These are phyloP conservation scores for Pseudocercospora musae DNA, from an alignment of 2,329 filamentous ascomycete genomes.

Conservation along the genomic window DNA sequence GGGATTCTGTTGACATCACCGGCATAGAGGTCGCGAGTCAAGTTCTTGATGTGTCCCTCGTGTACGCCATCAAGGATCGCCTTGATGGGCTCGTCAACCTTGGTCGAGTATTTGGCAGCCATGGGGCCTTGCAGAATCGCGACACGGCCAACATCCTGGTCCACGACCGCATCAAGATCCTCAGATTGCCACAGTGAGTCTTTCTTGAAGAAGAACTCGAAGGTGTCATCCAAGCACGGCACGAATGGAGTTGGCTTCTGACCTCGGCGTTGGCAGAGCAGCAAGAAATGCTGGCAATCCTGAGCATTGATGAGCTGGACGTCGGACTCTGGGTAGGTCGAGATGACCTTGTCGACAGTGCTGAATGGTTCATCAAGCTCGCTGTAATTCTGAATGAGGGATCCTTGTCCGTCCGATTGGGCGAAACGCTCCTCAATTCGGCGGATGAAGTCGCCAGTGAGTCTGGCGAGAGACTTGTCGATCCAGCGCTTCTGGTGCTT, in stretches of 20 bases:
- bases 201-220: slow-evolving; percentile 99
- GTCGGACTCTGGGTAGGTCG: slow-evolving; percentile 80
- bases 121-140: slow-evolving; percentile 96
- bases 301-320: slow-evolving; percentile 95
- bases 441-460: slow-evolving; percentile 94
- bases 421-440: slow-evolving; percentile 97
- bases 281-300: slow-evolving; percentile 93
- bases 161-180: slow-evolving; percentile 92
- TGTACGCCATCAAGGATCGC: slow-evolving; percentile 92
- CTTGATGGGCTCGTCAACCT: slow-evolving; percentile 90
- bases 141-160: slow-evolving; percentile 90
- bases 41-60: slow-evolving; percentile 74
- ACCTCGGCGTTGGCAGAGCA: slow-evolving; percentile 83
- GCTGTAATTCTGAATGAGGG: slow-evolving; percentile 82
- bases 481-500: slow-evolving; percentile 92
- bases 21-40: slow-evolving; percentile 77
- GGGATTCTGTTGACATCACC: slow-evolving; percentile 73
- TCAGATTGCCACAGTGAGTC: slow-evolving; percentile 99
- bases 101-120: slow-evolving; percentile 83
- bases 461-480: slow-evolving; percentile 72
- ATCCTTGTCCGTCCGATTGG: slow-evolving; percentile 64
- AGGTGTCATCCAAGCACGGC: slow-evolving; percentile 90
- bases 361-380: slow-evolving; percentile 81
- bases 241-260: slow-evolving; percentile 98
- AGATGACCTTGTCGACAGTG: slow-evolving; percentile 73